Evolutionary conservation across 495 filamentous ascomycete genomes (phyloP).

Genomic region (Talaromyces proteolyticus): DNA sequence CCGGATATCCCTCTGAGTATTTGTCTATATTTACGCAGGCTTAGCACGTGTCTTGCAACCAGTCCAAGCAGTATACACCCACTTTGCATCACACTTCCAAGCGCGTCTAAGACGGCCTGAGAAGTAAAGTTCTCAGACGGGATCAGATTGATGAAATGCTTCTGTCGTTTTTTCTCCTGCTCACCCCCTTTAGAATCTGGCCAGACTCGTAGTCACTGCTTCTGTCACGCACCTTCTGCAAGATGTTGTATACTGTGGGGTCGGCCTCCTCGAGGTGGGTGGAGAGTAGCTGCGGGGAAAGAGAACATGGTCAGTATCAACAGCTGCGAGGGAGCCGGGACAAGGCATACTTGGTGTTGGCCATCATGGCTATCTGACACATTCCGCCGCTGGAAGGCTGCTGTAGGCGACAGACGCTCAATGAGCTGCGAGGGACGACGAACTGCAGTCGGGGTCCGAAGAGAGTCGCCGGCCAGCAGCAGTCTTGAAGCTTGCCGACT

Average conservation of each 20-base stretch:
- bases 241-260: constrained; percentile 76
- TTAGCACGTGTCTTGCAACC: constrained; percentile 88
- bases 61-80: constrained; percentile 55
- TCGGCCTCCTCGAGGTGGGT: constrained; percentile 78
- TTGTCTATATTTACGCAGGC: constrained; percentile 83
- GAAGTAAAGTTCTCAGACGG: constrained; percentile 99
- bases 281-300: constrained; percentile 61
- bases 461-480: constrained; percentile 25
- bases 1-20: constrained; percentile 98
- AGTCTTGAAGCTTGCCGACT: constrained; percentile 33
- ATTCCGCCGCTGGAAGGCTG: constrained; percentile 23
- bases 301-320: neutral
- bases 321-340: neutral
- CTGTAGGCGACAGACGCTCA: constrained; percentile 14
- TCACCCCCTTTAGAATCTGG: constrained; percentile 6
- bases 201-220: neutral
- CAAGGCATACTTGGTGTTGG: constrained; percentile 31
- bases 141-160: constrained; percentile 97
- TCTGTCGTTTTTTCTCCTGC: constrained; percentile 89
- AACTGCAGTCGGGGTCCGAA: constrained; percentile 9
- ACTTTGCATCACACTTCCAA: constrained; percentile 98
- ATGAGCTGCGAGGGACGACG: constrained; percentile 11
- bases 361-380: constrained; percentile 32
- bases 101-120: constrained; percentile 89
- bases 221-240: constrained; percentile 68